These are phyloP conservation scores for Colletotrichum sp. DNA, from an alignment of 2,329 filamentous ascomycete species.

Conservation along the genomic window DNA sequence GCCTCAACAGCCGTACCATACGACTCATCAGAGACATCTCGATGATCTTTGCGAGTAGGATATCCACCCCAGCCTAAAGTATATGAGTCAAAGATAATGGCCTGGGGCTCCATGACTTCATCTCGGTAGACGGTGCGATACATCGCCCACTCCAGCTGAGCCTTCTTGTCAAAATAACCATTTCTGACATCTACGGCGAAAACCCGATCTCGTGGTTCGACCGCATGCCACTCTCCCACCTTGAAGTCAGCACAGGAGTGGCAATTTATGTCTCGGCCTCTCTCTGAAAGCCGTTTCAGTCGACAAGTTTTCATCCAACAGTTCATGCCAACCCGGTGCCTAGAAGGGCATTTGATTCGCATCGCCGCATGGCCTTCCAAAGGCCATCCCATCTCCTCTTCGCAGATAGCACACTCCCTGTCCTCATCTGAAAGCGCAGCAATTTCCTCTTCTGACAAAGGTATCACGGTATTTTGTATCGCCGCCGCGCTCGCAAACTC, in stretches of 20 bases:
- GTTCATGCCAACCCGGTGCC: not conserved
- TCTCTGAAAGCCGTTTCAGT: not conserved
- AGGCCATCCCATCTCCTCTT: not conserved
- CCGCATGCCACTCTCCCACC: not conserved
- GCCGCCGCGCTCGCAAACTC: not conserved
- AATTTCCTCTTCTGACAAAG: not conserved
- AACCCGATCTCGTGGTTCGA: not conserved
- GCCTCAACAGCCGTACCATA: not conserved
- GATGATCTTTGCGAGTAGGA: not conserved
- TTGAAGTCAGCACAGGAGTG: not conserved
- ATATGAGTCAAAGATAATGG: not conserved
- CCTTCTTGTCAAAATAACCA: not conserved
- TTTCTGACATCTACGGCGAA: not conserved
- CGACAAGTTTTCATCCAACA: not conserved
- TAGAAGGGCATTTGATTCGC: not conserved
- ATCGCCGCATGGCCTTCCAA: not conserved
- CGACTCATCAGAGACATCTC: not conserved
- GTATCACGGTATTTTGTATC: not conserved
- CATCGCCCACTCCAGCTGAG: not conserved
- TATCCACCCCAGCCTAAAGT: not conserved
- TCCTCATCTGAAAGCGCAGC: not conserved
- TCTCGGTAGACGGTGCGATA: not conserved
- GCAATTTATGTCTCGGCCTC: not conserved
- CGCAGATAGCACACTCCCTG: not conserved
- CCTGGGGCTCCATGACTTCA: not conserved